phyloP scores from a whole-genome alignment of 306 rosid species.

The Pterocarpus macrocarpus region DNA sequence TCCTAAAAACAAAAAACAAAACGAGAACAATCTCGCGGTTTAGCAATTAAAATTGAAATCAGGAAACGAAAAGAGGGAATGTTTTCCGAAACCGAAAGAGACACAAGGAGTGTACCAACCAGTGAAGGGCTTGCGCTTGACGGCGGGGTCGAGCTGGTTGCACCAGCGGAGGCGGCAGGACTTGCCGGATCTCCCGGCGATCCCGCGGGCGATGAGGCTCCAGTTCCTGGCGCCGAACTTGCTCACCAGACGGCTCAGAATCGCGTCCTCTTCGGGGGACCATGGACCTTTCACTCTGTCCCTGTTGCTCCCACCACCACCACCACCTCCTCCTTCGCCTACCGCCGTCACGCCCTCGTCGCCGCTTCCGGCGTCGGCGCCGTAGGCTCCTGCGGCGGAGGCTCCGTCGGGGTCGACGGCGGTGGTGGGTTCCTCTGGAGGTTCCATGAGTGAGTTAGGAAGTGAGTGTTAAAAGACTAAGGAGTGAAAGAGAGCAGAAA shows the following conservation, averaged over 20 bases:
- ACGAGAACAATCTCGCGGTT: too few relatives aligned
- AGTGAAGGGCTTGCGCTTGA: constrained; percentile 91
- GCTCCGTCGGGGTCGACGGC: constrained; percentile 40
- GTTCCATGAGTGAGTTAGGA: constrained; percentile 52
- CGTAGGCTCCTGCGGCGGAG: constrained; percentile 12
- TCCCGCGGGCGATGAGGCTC: constrained; percentile 94
- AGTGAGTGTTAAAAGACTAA: not conserved
- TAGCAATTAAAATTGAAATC: not conserved
- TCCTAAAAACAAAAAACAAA: too few relatives aligned
- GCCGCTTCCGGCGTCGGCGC: constrained; percentile 59
- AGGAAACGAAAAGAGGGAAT: not conserved
- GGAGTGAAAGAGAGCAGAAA: constrained; percentile 21
- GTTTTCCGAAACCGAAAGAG: not conserved
- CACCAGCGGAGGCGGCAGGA: constrained; percentile 98
- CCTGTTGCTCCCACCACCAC: constrained; percentile 45
- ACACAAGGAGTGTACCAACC: constrained; percentile 50
- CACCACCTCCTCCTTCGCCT: constrained; percentile 51
- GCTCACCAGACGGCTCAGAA: constrained; percentile 81
- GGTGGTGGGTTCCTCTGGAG: constrained; percentile 41
- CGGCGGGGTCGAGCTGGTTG: constrained; percentile 94
- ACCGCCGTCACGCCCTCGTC: constrained; percentile 56
- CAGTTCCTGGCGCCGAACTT: constrained; percentile 93
- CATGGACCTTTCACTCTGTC: constrained; percentile 92
- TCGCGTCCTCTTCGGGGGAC: constrained; percentile 93
- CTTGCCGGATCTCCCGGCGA: constrained; percentile 91